A percentile compares a stretch with the other conserved stretches of the same genome.
These are phyloP conservation scores for Scutellaria minor DNA, from an alignment of 257 asterid genomes.

Conservation along the genomic window DNA sequence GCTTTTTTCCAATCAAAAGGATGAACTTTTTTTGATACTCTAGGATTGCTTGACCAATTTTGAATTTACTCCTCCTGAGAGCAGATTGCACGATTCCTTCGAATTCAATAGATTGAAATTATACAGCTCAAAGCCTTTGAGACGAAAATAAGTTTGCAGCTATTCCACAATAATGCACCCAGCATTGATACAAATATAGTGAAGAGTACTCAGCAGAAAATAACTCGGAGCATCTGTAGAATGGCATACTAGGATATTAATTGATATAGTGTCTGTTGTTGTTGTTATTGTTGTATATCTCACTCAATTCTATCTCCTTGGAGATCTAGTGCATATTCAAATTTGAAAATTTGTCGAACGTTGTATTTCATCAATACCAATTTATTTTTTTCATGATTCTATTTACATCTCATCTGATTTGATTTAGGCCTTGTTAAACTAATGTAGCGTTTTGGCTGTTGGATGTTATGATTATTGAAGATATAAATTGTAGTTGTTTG, in stretches of 20 bases:
- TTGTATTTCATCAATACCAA: background rate
- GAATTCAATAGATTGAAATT: background rate
- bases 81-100: background rate
- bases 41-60: background rate
- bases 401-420: too few relatives aligned
- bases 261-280: background rate
- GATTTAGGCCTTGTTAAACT: too few relatives aligned
- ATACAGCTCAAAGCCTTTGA: background rate
- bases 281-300: background rate
- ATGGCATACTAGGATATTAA: background rate
- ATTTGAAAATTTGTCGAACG: background rate
- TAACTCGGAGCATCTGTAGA: background rate
- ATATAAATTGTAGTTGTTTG: too few relatives aligned
- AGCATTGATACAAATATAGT: background rate
- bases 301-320: background rate
- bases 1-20: slow-evolving; percentile 18
- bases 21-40: slow-evolving; percentile 8
- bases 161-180: slow-evolving; percentile 3
- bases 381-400: too few relatives aligned
- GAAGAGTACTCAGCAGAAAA: background rate
- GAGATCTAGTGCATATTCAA: background rate
- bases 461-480: too few relatives aligned
- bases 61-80: background rate
- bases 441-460: too few relatives aligned
- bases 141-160: slow-evolving; percentile 5